Conservation (phyloP, 192 early-diverging fungal genomes). For the Linnemannia exigua region DNA sequence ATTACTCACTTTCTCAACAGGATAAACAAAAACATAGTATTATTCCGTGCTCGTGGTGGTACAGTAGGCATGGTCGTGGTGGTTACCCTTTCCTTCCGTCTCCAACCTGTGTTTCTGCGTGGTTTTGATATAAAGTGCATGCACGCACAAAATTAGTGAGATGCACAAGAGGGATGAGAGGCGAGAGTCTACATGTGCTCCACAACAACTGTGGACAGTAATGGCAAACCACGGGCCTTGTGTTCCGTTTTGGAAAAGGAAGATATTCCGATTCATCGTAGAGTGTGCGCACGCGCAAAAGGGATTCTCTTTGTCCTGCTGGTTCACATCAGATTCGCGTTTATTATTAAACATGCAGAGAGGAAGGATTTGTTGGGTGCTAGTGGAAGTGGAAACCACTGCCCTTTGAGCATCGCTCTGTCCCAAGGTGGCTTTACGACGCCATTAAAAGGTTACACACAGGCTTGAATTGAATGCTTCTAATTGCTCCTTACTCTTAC, state of each 20-base stretch:
- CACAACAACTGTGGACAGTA: neutral
- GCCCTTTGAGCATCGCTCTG: neutral
- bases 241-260: neutral
- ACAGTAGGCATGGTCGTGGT: neutral
- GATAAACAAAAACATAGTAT: too few species aligned
- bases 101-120: conserved; percentile 5
- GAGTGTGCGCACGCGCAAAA: neutral
- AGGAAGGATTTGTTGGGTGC: neutral
- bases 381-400: neutral
- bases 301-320: neutral
- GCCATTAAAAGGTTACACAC: too few species aligned
- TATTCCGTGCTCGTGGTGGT: neutral
- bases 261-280: neutral
- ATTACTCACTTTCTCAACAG: neutral
- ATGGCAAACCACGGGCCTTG: neutral
- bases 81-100: neutral
- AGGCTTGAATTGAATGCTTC: too few species aligned
- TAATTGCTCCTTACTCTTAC: too few species aligned
- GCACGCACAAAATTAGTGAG: too few species aligned
- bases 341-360: neutral
- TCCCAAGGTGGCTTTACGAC: too few species aligned
- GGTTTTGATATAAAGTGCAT: neutral
- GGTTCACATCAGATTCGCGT: conserved; percentile 6
- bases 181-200: neutral
- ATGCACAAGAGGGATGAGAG: neutral